These are phyloP conservation scores for Russula sp. DNA, from an alignment of 768 basidiomycete genomes.

Conservation along the genomic window DNA sequence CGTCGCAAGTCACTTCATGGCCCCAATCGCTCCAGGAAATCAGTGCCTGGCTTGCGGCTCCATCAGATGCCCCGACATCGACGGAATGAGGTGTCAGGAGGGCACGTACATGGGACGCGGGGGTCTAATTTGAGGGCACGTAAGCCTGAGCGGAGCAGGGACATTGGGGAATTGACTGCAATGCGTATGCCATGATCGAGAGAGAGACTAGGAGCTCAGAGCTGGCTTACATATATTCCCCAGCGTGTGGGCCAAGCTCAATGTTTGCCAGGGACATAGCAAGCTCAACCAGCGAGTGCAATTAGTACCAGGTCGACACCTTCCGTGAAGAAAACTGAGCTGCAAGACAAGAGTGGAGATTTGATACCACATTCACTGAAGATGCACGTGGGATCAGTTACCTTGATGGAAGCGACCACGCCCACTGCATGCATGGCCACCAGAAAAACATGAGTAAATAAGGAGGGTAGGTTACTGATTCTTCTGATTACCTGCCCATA, in stretches of 20 bases:
- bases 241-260: constrained; percentile 1
- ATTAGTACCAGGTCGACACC: background rate
- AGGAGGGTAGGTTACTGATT: too few relatives aligned
- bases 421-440: background rate
- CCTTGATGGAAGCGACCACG: background rate
- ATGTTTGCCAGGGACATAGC: constrained; percentile 5
- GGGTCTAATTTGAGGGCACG: too few relatives aligned
- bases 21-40: background rate
- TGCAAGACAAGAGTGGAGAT: background rate
- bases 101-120: too few relatives aligned
- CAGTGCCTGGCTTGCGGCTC: too few relatives aligned
- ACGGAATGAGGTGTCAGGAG: too few relatives aligned
- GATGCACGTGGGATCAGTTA: background rate
- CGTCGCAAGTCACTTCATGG: background rate
- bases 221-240: background rate
- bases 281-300: background rate
- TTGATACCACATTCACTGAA: background rate
- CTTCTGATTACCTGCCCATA: too few relatives aligned
- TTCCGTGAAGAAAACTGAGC: background rate
- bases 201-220: background rate
- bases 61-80: too few relatives aligned
- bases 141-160: too few relatives aligned
- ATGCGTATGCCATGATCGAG: too few relatives aligned
- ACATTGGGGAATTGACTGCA: too few relatives aligned
- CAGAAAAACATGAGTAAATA: too few relatives aligned